Percentiles rank a stretch among this genome's conserved stretches.
Conservation (phyloP, 352 stramenopile genomes). For the Aphanomyces astaci region DNA sequence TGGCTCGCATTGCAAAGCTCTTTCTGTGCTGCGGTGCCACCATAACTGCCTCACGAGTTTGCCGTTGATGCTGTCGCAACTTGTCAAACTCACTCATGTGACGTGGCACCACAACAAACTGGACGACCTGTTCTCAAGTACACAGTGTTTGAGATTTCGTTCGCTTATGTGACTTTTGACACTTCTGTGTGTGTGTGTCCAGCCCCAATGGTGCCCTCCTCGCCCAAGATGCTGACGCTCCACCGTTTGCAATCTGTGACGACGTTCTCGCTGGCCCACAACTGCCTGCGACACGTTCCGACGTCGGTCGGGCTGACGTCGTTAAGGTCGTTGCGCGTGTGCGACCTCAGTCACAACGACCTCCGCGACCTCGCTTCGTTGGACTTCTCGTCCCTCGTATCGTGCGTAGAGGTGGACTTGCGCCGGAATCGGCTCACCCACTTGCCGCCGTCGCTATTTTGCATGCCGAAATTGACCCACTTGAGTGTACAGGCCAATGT, state of each 20-base stretch:
- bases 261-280: neutral
- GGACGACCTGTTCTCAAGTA: neutral
- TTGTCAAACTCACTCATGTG: neutral
- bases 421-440: neutral
- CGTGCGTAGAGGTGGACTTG: conserved; percentile 10
- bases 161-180: no score
- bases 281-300: neutral
- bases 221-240: neutral
- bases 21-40: conserved; percentile 2
- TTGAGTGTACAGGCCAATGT: conserved; percentile 18
- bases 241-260: neutral
- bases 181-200: no score
- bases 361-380: neutral
- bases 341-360: conserved; percentile 2
- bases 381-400: neutral
- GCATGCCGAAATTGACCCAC: neutral
- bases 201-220: no score
- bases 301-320: neutral
- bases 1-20: neutral
- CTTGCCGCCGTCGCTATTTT: conserved; percentile 7
- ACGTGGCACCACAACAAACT: conserved; percentile 15
- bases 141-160: no score
- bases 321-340: neutral
- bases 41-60: conserved; percentile 1
- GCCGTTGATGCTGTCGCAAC: neutral